Evolutionary conservation across 768 basidiomycete genomes (phyloP).

Genomic region (Mycena metata): DNA sequence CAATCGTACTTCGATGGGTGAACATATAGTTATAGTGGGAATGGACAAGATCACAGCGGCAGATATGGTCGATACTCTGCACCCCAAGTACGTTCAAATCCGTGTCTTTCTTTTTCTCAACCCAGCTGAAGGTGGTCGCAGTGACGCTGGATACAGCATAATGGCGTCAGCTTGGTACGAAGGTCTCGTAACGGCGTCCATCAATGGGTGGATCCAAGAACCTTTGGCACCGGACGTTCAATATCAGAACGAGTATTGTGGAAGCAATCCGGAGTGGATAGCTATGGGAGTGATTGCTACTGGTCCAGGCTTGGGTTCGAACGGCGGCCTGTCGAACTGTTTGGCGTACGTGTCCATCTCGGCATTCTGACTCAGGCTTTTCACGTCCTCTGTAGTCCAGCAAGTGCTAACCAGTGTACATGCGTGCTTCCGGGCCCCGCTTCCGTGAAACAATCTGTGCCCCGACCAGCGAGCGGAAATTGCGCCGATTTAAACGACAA

Average conservation of each 20-base stretch:
- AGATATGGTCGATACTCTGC: slow-evolving; percentile 15
- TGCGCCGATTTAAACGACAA: slow-evolving; percentile 15
- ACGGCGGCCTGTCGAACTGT: slow-evolving; percentile 17
- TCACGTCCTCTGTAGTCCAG: too few species aligned
- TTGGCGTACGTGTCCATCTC: neutral
- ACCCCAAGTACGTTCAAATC: slow-evolving; percentile 12
- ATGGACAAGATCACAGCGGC: slow-evolving; percentile 4
- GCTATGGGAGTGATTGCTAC: slow-evolving; percentile 19
- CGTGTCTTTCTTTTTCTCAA: too few species aligned
- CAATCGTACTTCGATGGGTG: neutral
- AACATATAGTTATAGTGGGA: neutral
- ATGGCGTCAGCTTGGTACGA: slow-evolving; percentile 10
- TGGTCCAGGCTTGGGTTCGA: slow-evolving; percentile 10
- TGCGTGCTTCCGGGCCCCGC: slow-evolving; percentile 12
- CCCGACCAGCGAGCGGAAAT: neutral
- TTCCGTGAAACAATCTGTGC: neutral
- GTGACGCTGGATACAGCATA: slow-evolving; percentile 10
- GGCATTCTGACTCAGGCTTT: too few species aligned
- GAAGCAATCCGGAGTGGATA: slow-evolving; percentile 3
- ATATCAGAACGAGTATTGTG: neutral
- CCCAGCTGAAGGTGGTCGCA: neutral
- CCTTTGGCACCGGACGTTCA: too few species aligned
- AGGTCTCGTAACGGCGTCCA: neutral
- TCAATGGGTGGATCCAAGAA: too few species aligned
- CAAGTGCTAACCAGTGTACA: neutral